Base-by-base conservation (phyloP, 2,329 filamentous ascomycete species). In the Pseudogymnoascus verrucosus region DNA sequence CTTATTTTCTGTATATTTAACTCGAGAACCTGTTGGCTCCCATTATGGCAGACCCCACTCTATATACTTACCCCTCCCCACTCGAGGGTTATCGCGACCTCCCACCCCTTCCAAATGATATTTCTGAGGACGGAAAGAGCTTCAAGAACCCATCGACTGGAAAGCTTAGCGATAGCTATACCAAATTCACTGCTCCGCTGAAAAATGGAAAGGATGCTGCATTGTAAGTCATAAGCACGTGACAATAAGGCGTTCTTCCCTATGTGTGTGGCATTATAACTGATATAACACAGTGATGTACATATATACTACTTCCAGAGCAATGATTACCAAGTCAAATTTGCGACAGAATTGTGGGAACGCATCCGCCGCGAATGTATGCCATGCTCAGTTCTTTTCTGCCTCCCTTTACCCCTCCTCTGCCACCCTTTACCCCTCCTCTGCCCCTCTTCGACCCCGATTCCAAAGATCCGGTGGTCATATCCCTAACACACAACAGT, bases 291-390 rank as follows among this genome's bases (percentile, higher is more conserved):
- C 37, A 86, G 83, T 68, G 92, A 96, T 72, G 76, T 96, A 14
- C 92, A 96, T 75, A 87, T 96, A 69, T 96, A 96, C 76, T 90
- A 91, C 75, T 84, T 87, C 67, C 84, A 87, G 71, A 80, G 78
- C 51, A 88, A 88, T 65, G 73, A 81, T 0, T 77, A 79, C 5
- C 89, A 96, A 71, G 74, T 75, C 0, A 78, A 83, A 37, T 93
- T 88, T 71, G 91, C 91, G 0, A 80, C 76, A 28, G 86, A 89
- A 51, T 79, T 96, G 0, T 90, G 88, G 83, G 85, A 93, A 71
- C 82, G 91, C 10, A 90, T 96, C 68, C 80, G 91, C 60, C 81
- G 87, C 65, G 91, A 96, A 77, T 96, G 87, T 91, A 77, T 73
- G 81, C 71, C 40, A 61, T 54, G 51, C 21, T 8, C 54, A 39